Evolutionary conservation across 768 basidiomycete genomes (phyloP), one percentile per base, ranked within the genome.

Genomic region (Boletus rubroflammeus): DNA sequence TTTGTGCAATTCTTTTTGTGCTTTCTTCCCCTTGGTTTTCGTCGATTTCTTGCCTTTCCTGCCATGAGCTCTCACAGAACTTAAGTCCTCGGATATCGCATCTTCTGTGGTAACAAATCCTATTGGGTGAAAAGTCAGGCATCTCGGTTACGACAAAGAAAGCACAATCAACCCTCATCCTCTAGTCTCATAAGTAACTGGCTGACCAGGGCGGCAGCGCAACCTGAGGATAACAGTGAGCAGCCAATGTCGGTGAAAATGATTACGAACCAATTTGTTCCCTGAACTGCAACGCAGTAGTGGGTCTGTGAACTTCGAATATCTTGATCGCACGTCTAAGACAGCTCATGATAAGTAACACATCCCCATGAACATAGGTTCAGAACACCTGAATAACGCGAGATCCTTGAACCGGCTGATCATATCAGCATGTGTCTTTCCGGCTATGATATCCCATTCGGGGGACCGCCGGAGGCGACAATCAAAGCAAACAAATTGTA

Each of bases 181-280:
- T 90, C 86, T 15, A 92, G 76, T 43, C 85, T 73, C 62, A 81
- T 83, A 62, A 90, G 78, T 32, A 90, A 69, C 58, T 86, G 85
- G 3, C 79, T 77, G 31, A 82, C 79, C 6, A 85, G 73, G 15
- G 76, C 65, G 44, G 77, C 73, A 50, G 81, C 75, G 45, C 81
- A 82, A 38, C 79, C 86, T 83, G 56, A 39, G 11, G 19, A 50
- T 34, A 55, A 46, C 28, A 40, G 40, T 69, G 38, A 62, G 47
- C 31, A 25, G n/a, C 50, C 21, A 40, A 21, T 25, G 10, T 29
- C 8, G 19, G 35, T 39, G 11, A 49, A 35, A n/a, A 32, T 23
- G 38, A 28, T 9, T 19, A 71, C 77, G 50, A 60, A 85, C 90
- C 86, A 36, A 85, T 79, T 31, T 75, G 65, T 61, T 81, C 83